Conservation (phyloP, 305 asterid genomes). For the Ruellia speciosa region DNA sequence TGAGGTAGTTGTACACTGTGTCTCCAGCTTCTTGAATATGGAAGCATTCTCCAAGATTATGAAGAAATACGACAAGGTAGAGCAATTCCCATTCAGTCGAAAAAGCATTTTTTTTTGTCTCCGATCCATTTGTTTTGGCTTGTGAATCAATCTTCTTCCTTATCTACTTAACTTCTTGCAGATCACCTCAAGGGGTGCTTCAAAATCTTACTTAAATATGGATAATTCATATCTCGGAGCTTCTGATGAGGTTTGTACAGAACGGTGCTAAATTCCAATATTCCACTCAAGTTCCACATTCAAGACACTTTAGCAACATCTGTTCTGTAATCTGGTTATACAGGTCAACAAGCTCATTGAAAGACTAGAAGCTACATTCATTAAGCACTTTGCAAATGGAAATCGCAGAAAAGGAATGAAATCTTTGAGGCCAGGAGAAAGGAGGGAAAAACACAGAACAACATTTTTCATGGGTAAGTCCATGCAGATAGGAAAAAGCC, state of each 20-base stretch:
- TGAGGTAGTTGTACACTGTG: conserved; percentile 18
- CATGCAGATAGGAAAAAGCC: neutral
- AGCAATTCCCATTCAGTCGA: conserved; percentile 7
- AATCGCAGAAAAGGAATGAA: conserved; percentile 70
- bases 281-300: no score
- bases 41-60: conserved; percentile 81
- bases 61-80: conserved; percentile 91
- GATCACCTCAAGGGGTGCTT: conserved; percentile 72
- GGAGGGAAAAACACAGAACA: conserved; percentile 57
- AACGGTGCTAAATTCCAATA: no score
- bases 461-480: conserved; percentile 62
- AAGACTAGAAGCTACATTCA: conserved; percentile 53
- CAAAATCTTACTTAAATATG: conserved; percentile 57
- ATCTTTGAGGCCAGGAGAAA: conserved; percentile 45
- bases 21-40: conserved; percentile 64
- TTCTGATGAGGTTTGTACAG: conserved; percentile 62
- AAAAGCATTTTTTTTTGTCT: neutral
- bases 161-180: conserved; percentile 20
- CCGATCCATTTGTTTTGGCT: neutral
- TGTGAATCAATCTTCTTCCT: neutral
- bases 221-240: conserved; percentile 60
- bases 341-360: conserved; percentile 57
- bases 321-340: neutral
- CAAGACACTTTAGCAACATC: no score
- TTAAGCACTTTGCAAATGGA: conserved; percentile 76